Evolutionary conservation across 805 yeast genomes (phyloP).

Genomic region (Kazachstania taianensis): DNA sequence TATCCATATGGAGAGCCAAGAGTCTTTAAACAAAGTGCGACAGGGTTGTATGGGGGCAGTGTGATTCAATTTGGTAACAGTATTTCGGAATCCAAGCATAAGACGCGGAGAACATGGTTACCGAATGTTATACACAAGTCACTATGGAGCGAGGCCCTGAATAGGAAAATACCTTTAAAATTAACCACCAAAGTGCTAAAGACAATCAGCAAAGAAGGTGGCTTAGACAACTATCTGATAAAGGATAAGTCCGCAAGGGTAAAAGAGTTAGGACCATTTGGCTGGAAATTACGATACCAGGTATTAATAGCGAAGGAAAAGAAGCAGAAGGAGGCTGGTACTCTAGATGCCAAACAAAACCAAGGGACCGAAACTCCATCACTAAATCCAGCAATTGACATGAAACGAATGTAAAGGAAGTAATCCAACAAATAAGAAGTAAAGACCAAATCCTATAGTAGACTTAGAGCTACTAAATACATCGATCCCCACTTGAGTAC

Average conservation of each 20-base stretch:
- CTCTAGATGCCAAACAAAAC: too few relatives aligned
- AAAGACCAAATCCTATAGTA: too few relatives aligned
- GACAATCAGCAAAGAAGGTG: slow-evolving; percentile 89
- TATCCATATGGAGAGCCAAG: slow-evolving; percentile 73
- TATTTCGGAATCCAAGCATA: slow-evolving; percentile 63
- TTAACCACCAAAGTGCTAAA: slow-evolving; percentile 74
- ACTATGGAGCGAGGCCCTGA: slow-evolving; percentile 76
- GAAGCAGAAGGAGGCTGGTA: too few relatives aligned
- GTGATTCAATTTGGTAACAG: slow-evolving; percentile 68
- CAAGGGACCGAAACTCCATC: too few relatives aligned
- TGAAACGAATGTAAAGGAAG: too few relatives aligned
- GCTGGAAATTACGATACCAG: slow-evolving; percentile 81
- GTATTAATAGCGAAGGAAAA: slow-evolving; percentile 34
- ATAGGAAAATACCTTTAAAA: slow-evolving; percentile 44
- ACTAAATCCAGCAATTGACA: too few relatives aligned
- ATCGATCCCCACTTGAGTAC: too few relatives aligned
- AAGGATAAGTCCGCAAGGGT: slow-evolving; percentile 85
- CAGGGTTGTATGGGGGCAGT: slow-evolving; percentile 86
- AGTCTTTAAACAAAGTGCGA: slow-evolving; percentile 72
- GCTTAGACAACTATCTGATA: slow-evolving; percentile 76
- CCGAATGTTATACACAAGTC: slow-evolving; percentile 72
- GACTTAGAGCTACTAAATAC: too few relatives aligned
- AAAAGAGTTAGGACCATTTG: slow-evolving; percentile 85
- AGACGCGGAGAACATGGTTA: slow-evolving; percentile 66
- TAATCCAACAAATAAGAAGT: too few relatives aligned